Base-by-base conservation (phyloP, 225 moss, liverwort and hornwort genomes). In the Physcomitrellopsis africana region DNA sequence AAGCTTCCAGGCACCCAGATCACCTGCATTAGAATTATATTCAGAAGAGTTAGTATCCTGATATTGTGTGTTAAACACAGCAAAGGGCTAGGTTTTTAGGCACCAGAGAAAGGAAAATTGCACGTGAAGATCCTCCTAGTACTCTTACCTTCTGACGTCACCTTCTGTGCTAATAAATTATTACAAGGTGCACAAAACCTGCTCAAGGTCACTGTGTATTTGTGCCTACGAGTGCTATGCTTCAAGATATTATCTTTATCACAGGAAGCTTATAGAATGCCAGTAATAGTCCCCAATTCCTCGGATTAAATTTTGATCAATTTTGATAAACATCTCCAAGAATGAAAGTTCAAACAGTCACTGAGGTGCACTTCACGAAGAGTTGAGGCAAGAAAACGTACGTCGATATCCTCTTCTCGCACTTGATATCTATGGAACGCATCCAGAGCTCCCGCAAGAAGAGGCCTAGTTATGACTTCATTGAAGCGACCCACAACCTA, bases 1-100 rank as follows among this genome's bases (percentile, higher is more conserved):
- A 91, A 94, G 83, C 91, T 91, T 68, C 93, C 91, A 37, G 93
- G 93, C 53, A 94, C 93, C 93, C 93, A 94, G 44, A 91, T 53
- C 53, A 93, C 81, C 89, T 91, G 84, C 78, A 74, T 58, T 57
- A n/a, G 51, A 11, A 51, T 18, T 32, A 54, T 47, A 1, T 58
- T 8, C 72, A 65, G 63, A 55, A 14, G 13, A 14, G 20, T 70
- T 14, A 67, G 32, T 37, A 58, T 29, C 58, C 5, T 53, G 23
- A 14, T 73, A 16, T 16, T 49, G 19, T 51, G 16, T 19, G 12
- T 16, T 47, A 20, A 58, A 27, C 9, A 24, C 12, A 12, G 23
- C 32, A 15, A 63, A 55, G 18, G 19, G 55, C 37, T 63, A 70
- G 54, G 70, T 54, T 70, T 77, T 70, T 3, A 54, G 22, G 22